Percentiles rank a stretch among this genome's conserved stretches.
Conservation (phyloP, 106 monocot species). For the Platanthera guangdongensis region DNA sequence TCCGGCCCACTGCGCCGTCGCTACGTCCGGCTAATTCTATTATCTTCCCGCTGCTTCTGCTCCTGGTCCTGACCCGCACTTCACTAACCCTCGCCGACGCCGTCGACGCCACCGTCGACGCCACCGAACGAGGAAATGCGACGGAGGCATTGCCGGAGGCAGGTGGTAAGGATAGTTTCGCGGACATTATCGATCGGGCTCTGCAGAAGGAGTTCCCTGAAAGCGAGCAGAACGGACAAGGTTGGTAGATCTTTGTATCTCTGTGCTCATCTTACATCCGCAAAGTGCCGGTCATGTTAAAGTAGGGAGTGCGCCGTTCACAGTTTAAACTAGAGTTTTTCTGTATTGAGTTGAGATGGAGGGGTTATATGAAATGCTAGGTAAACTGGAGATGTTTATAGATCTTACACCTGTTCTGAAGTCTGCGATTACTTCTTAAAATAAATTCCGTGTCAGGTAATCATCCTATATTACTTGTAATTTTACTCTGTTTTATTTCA, state of each 20-base stretch:
- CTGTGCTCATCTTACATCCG: background rate
- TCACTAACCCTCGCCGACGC: background rate
- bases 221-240: constrained; percentile 79
- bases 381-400: too few relatives aligned
- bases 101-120: constrained; percentile 18
- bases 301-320: background rate
- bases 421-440: background rate
- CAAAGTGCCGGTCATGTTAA: background rate
- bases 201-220: constrained; percentile 97
- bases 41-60: background rate
- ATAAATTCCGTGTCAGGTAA: background rate
- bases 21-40: background rate
- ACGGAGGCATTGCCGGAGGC: constrained; percentile 14
- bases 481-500: background rate
- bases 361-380: background rate
- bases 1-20: background rate
- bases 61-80: background rate
- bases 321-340: background rate
- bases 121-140: constrained; percentile 17
- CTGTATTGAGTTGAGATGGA: background rate
- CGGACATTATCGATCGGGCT: constrained; percentile 94
- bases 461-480: background rate
- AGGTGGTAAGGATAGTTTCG: constrained; percentile 59
- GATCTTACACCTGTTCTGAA: background rate
- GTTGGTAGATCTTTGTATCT: constrained; percentile 26